Conservation (phyloP, 352 stramenopile genomes). For the Pelagophyceae sp. region DNA sequence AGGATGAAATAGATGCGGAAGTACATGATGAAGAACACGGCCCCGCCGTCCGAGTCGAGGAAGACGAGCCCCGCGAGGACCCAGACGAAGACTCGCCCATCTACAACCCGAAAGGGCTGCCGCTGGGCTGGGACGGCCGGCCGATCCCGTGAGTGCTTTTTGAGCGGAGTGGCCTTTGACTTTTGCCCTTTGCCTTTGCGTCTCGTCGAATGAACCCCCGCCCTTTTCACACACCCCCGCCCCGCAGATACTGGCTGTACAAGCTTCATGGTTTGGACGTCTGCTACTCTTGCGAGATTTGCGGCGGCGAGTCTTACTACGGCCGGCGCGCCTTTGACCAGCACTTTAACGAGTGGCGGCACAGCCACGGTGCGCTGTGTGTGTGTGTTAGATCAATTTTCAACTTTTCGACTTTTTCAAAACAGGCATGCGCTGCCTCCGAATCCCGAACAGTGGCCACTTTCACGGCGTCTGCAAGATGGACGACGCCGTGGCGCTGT, state of each 20-base stretch:
- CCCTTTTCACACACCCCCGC: too few relatives aligned
- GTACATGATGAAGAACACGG: conserved; percentile 59
- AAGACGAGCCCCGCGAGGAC: conserved; percentile 74
- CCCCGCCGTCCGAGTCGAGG: conserved; percentile 37
- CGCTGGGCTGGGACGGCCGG: conserved; percentile 96
- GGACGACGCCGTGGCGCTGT: conserved; percentile 85
- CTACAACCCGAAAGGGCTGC: conserved; percentile 97
- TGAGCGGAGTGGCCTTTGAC: too few relatives aligned
- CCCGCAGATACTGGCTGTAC: conserved; percentile 99
- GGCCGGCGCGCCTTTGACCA: conserved; percentile 88
- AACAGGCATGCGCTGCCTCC: conserved; percentile 95
- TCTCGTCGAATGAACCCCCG: too few relatives aligned
- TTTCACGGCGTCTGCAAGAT: conserved; percentile 99
- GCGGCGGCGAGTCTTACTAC: conserved; percentile 95
- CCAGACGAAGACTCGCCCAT: conserved; percentile 86
- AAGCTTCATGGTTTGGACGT: conserved; percentile 97
- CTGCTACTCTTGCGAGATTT: conserved; percentile 98
- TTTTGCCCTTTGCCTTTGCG: too few relatives aligned
- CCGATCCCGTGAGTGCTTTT: too few relatives aligned
- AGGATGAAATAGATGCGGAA: conserved; percentile 62
- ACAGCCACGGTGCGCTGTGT: too few relatives aligned
- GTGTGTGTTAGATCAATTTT: too few relatives aligned
- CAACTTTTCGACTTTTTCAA: too few relatives aligned
- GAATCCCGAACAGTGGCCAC: conserved; percentile 98
- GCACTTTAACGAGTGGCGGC: conserved; percentile 95